These are phyloP conservation scores for Phytophthora rubi DNA, from an alignment of 352 stramenopile species.

Conservation along the genomic window DNA sequence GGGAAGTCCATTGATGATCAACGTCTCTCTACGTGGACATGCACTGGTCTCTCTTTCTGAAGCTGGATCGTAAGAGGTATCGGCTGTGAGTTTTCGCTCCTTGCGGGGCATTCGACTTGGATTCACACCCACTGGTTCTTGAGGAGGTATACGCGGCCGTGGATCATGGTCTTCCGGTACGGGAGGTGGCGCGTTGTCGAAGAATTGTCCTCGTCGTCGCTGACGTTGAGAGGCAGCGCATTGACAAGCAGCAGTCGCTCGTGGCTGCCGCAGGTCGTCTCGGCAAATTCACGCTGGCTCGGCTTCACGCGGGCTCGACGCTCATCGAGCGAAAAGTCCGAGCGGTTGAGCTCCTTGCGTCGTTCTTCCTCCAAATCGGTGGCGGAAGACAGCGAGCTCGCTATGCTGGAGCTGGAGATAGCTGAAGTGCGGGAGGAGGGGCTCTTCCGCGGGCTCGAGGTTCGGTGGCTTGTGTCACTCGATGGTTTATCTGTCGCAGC, in stretches of 20 bases:
- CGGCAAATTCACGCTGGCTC: slow-evolving; percentile 8
- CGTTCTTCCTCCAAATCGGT: slow-evolving; percentile 26
- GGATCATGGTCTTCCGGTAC: slow-evolving; percentile 19
- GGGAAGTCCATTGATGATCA: neutral
- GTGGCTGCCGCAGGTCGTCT: slow-evolving; percentile 14
- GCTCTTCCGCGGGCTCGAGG: neutral
- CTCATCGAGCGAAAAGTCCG: slow-evolving; percentile 6
- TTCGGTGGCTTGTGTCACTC: neutral
- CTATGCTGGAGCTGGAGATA: slow-evolving; percentile 9
- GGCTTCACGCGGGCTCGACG: neutral
- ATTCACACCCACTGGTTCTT: slow-evolving; percentile 34
- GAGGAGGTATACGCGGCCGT: slow-evolving; percentile 9
- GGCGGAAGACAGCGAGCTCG: slow-evolving; percentile 25
- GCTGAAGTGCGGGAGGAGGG: neutral
- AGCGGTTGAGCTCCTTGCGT: slow-evolving; percentile 10
- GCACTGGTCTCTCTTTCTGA: neutral
- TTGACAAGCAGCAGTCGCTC: slow-evolving; percentile 24
- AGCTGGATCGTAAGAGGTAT: no score
- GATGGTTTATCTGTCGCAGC: neutral
- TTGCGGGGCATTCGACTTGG: neutral
- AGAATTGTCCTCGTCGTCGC: neutral
- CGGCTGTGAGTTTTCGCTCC: slow-evolving; percentile 1
- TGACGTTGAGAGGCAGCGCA: slow-evolving; percentile 18
- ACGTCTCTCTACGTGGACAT: neutral
- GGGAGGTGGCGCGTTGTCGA: slow-evolving; percentile 17